These are phyloP conservation scores for Leccinum pellstonianum DNA, from an alignment of 768 basidiomycete genomes.

Conservation along the genomic window DNA sequence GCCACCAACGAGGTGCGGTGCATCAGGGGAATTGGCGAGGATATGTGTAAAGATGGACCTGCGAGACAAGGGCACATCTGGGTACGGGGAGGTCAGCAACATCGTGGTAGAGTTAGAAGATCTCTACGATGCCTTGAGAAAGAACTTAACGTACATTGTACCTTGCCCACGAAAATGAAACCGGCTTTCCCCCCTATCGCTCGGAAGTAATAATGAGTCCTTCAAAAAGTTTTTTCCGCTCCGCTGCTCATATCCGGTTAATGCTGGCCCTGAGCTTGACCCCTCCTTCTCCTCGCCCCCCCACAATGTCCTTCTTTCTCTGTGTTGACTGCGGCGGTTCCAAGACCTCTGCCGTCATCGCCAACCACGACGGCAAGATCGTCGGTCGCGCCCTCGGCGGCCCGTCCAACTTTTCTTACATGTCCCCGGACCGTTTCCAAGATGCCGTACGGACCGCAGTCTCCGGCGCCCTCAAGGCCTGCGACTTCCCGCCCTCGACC, in stretches of 20 bases:
- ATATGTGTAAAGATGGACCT: conserved; percentile 35
- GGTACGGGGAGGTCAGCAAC: conserved; percentile 21
- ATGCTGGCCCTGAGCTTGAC: not conserved
- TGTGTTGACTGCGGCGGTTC: conserved; percentile 89
- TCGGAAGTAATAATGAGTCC: too few species aligned
- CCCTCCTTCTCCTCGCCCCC: not conserved
- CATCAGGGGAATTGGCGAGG: conserved; percentile 17
- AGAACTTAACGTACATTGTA: too few species aligned
- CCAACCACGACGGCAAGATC: conserved; percentile 54
- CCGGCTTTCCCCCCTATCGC: too few species aligned
- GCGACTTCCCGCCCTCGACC: conserved; percentile 36
- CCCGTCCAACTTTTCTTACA: conserved; percentile 85
- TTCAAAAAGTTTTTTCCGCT: too few species aligned
- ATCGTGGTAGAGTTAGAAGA: not conserved
- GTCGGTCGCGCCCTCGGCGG: conserved; percentile 69
- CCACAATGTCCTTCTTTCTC: conserved; percentile 60
- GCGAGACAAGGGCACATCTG: conserved; percentile 20
- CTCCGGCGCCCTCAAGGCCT: conserved; percentile 51
- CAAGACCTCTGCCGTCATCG: conserved; percentile 79
- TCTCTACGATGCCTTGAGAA: too few species aligned
- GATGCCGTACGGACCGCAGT: conserved; percentile 51
- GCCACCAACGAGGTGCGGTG: conserved; percentile 37
- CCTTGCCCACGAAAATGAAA: too few species aligned
- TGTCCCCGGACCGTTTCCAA: conserved; percentile 61
- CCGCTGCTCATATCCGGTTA: not conserved